Evolutionary conservation across 176 grass and related monocot genomes (phyloP), one percentile per base, ranked within the genome.

Genomic region (Metroxylon sagu): DNA sequence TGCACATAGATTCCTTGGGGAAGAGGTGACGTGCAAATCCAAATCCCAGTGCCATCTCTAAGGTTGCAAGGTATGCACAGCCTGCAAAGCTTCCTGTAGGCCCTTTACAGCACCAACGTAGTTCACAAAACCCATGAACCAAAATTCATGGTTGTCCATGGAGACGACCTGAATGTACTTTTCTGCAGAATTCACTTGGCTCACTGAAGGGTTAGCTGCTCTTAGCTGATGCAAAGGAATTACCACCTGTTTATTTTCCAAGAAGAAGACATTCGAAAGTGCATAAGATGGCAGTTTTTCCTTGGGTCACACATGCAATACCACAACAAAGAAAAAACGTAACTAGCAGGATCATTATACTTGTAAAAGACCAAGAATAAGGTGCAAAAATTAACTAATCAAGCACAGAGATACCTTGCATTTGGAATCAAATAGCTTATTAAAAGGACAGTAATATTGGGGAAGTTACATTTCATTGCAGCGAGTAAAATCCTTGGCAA

Each of bases 91-190:
- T 59, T 80, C 80, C 56, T 87, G 84, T 43, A 93, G 21, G 61
- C 82, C 79, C 71, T 61, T 64, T 21, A 88, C 71, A 14, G 89
- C 84, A 73, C 84, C 23, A 73, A 82, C 78, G 73, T 95, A 88
- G 74, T 82, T 95, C 1, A 95, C 68, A 68, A 95, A 95, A 0
- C 84, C 89, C 81, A 88, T 69, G 18, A 94, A 69, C 89, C 89
- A 94, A 74, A 94, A 94, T 79, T 94, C 84, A 39, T 88, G 89
- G 56, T 50, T 59, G 71, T 94, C 84, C 18, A 56, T 15, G 3
- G 89, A 93, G 19, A 93, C 67, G 18, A 93, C 50, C 80, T 88
- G 84, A 76, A 93, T 84, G 77, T 77, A 93, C 73, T 93, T 93
- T 70, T 93, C 84, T 5, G 65, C 80, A 14, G 84, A 70, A 60